Evolutionary conservation across 2,329 filamentous ascomycete genomes (phyloP), one percentile per base, ranked within the genome.

Genomic region (Venturia carpophila): DNA sequence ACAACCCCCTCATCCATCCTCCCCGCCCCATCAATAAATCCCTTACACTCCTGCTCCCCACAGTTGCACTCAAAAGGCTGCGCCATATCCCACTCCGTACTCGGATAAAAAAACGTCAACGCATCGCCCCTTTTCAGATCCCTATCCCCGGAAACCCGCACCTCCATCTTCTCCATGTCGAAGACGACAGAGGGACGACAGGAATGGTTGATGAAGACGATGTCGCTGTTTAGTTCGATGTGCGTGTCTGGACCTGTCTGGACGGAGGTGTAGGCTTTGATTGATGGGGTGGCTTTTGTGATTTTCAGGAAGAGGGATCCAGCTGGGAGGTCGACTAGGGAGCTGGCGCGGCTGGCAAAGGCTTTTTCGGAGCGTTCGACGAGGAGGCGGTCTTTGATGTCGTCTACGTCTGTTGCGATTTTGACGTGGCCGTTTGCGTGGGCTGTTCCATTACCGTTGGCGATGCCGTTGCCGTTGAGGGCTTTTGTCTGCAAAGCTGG

Each of bases 81-180:
- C 41, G 84, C 84, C 87, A 91, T 90, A 71, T 79, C 71, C 87
- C 87, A 91, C 75, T 91, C 88, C 1, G 87, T 90, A 64, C 85
- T 89, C 4, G 88, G 87, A 70, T 91, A 91, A 76, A 90, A 91
- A 77, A 90, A 91, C 72, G 76, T 76, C 56, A 79, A 67, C 63
- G 77, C 75, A 43, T 79, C 76, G 1, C 77, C 77, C 10, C 67
- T 71, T 43, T 71, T 74, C 63, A 75, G 62, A 0, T 68, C 68
- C 9, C 69, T 63, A 2, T 71, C 71, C 9, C 67, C 82, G 7
- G 82, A 83, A 13, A 83, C 85, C 34, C 87, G 76, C 68, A 90
- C 76, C 69, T 82, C 82, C 71, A 72, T 73, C 5, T 68, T 65
- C 55, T 65, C 65, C 75, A 83, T 82, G 69, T 84, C 82, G 68